These are phyloP conservation scores for Gigaspora rosea DNA, from an alignment of 192 early-diverging fungal species.

Conservation along the genomic window DNA sequence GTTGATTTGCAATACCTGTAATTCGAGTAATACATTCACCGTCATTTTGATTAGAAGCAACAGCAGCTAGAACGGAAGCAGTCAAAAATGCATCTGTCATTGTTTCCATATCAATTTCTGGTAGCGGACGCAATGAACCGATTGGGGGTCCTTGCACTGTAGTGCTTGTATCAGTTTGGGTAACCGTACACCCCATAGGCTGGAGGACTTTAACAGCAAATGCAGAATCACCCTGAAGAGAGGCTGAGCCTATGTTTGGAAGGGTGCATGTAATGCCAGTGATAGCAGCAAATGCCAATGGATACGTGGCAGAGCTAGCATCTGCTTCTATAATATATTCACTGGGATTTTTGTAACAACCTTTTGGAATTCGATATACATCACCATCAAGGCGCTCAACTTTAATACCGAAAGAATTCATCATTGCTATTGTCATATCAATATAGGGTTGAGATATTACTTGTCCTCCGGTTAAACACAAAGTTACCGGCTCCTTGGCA, in stretches of 20 bases:
- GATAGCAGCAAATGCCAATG: slow-evolving; percentile 94
- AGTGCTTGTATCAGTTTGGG: slow-evolving; percentile 85
- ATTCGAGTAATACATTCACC: slow-evolving; percentile 76
- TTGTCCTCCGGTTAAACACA: slow-evolving; percentile 86
- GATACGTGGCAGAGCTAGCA: slow-evolving; percentile 96
- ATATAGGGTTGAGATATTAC: slow-evolving; percentile 98
- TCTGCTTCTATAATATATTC: slow-evolving; percentile 94
- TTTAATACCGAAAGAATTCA: slow-evolving; percentile 87
- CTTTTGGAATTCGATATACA: slow-evolving; percentile 81
- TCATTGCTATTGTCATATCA: slow-evolving; percentile 99
- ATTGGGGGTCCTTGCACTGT: slow-evolving; percentile 85
- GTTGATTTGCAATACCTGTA: slow-evolving; percentile 95
- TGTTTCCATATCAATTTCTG: slow-evolving; percentile 92
- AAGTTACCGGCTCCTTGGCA: slow-evolving; percentile 72
- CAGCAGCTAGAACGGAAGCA: slow-evolving; percentile 88
- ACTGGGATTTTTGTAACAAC: slow-evolving; percentile 78
- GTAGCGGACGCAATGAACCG: slow-evolving; percentile 69
- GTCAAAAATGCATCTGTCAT: slow-evolving; percentile 99
- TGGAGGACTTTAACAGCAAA: slow-evolving; percentile 89
- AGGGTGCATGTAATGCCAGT: slow-evolving; percentile 87
- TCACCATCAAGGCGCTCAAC: slow-evolving; percentile 75
- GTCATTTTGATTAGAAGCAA: slow-evolving; percentile 54
- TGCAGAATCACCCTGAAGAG: slow-evolving; percentile 89
- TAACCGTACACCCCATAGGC: slow-evolving; percentile 91
- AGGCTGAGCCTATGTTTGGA: slow-evolving; percentile 89